Base-by-base conservation (phyloP, 495 filamentous ascomycete genomes). In the Penicillium lividum region DNA sequence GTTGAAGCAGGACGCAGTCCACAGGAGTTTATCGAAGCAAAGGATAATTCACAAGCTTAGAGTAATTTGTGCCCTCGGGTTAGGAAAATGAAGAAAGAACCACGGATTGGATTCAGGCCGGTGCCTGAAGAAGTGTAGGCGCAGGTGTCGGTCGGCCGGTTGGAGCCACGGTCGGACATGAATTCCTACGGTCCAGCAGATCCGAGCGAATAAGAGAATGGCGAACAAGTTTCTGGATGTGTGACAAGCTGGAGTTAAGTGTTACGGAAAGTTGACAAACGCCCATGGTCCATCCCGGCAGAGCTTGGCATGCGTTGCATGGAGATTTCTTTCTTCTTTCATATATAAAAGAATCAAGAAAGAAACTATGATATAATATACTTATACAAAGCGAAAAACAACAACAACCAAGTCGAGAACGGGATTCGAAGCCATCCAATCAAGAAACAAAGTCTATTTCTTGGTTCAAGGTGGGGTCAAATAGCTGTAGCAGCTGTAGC, bases 111-210 rank as follows among this genome's bases (percentile, higher is more conserved):
- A 31, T 54, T 25, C 25, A 51, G 59, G 54, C 53, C 57, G 61
- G 61, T 63, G 61, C 61, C 57, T 68, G 65, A 65, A 60, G 59
- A 58, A 60, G 59, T 27, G 42, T 50, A 62, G 30, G 63, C 48
- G 57, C 57, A 59, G 54, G 51, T 60, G 64, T 69, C 57, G 57
- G 60, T 40, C 15, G 33, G 5, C 61, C 48, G 34, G 56, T 50
- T 54, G 43, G 62, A 70, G 65, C 67, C 67, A 68, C 65, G 67
- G 22, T 22, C 22, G 22, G 67, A 70, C 67, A 70, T 57, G 43
- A 66, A 45, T 68, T 68, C 65, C 67, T 53, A 55, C 66, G 66
- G 67, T 65, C 67, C 65, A 70, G 65, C 48, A 70, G 67, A 66
- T 68, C 67, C 67, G 67, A 47, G 44, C 67, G 59, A 68, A 68